Percentiles rank a stretch among this genome's conserved stretches.
phyloP scores from a whole-genome alignment of 169 alveolate species.

The Theileria orientalis region DNA sequence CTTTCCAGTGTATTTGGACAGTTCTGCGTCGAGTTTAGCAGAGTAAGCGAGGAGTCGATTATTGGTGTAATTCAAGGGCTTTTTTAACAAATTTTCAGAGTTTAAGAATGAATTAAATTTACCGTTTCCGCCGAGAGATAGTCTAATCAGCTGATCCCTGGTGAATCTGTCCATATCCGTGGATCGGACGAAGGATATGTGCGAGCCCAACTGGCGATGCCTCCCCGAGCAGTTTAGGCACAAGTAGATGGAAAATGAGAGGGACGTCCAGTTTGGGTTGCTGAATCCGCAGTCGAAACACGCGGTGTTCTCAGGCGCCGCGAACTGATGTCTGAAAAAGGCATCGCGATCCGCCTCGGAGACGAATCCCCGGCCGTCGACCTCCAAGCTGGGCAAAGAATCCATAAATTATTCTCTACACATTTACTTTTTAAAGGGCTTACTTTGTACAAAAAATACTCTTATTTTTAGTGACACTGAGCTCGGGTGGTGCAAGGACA shows the following conservation, averaged over 20 bases:
- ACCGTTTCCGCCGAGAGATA: conserved; percentile 75
- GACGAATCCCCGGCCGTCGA: conserved; percentile 81
- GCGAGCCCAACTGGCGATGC: conserved; percentile 95
- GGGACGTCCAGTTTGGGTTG: conserved; percentile 96
- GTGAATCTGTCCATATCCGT: conserved; percentile 88
- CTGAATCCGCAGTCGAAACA: conserved; percentile 94
- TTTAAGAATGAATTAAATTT: conserved; percentile 54
- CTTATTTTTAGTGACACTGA: no score
- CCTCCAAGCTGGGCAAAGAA: conserved; percentile 58
- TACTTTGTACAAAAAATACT: background rate
- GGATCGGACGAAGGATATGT: conserved; percentile 91
- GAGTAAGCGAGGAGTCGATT: conserved; percentile 36
- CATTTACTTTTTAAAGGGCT: background rate
- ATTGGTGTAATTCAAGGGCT: conserved; percentile 38
- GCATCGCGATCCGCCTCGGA: conserved; percentile 74
- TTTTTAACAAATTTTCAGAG: conserved; percentile 16
- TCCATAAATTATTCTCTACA: no score
- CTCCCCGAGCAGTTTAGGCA: conserved; percentile 95
- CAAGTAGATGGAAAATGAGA: conserved; percentile 91
- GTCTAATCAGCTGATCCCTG: conserved; percentile 79
- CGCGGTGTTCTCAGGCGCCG: conserved; percentile 74
- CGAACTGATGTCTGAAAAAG: conserved; percentile 70
- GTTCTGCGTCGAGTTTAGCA: conserved; percentile 40
- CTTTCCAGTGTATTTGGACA: background rate
- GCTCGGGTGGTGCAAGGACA: conserved; percentile 27